A percentile compares a stretch with the other conserved stretches of the same genome.
Conservation (phyloP, 73 alveolate genomes). For the Paramecium caudatum region DNA sequence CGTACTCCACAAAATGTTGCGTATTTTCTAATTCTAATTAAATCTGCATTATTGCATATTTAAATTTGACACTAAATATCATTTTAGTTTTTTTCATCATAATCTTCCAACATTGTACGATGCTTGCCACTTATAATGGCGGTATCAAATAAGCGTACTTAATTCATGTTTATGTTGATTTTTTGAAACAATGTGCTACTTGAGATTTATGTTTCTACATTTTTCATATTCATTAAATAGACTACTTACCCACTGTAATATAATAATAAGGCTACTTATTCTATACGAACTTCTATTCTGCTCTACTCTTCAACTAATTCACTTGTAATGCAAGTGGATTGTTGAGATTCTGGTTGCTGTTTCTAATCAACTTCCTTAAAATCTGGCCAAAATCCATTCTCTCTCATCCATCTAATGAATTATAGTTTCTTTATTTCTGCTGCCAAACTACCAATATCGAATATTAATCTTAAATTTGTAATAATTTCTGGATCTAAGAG, state of each 20-base stretch:
- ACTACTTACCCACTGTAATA: constrained; percentile 10
- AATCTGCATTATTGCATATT: constrained; percentile 42
- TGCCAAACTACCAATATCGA: constrained; percentile 58
- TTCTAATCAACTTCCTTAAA: constrained; percentile 53
- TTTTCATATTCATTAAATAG: constrained; percentile 45
- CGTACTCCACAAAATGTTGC: constrained; percentile 58
- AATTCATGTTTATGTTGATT: neutral
- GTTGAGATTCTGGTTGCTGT: neutral
- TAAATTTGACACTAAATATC: neutral
- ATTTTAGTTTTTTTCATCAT: constrained; percentile 16
- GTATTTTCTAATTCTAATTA: constrained; percentile 36
- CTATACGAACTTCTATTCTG: neutral
- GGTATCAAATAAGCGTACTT: constrained; percentile 45
- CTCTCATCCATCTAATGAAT: constrained; percentile 61
- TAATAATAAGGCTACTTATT: neutral
- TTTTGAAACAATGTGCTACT: neutral
- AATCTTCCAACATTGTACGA: constrained; percentile 43
- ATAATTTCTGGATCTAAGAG: constrained; percentile 29
- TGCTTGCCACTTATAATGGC: constrained; percentile 32
- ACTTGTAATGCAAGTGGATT: constrained; percentile 6
- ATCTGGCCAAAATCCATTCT: constrained; percentile 69
- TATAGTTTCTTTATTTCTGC: neutral
- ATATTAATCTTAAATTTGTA: constrained; percentile 9
- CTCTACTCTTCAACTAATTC: neutral
- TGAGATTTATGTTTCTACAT: neutral